Conservation (phyloP, 495 filamentous ascomycete genomes). For the Lepraria neglecta region DNA sequence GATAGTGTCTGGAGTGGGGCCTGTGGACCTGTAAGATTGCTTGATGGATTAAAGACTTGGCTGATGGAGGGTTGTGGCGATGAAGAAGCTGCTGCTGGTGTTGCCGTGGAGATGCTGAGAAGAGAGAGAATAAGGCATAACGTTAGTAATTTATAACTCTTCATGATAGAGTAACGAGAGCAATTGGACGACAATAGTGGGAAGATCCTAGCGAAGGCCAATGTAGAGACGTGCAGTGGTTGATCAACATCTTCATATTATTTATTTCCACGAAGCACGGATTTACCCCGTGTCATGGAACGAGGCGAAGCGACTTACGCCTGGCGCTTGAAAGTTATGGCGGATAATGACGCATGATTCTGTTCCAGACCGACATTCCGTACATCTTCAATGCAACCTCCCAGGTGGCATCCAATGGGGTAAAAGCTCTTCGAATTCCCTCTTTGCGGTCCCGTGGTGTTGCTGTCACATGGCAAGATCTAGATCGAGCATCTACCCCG, state of each 20-base stretch:
- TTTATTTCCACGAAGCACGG: not conserved
- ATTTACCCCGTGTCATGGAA: not conserved
- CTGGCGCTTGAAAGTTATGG: constrained; percentile 1
- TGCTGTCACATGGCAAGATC: not conserved
- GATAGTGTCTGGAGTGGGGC: not conserved
- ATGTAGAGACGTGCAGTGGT: not conserved
- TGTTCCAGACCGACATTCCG: not conserved
- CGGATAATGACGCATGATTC: not conserved
- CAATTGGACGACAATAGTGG: not conserved
- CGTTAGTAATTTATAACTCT: not conserved
- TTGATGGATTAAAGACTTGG: not conserved
- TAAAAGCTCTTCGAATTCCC: not conserved
- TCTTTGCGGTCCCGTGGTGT: not conserved
- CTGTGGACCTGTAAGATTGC: not conserved
- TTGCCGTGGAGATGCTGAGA: not conserved
- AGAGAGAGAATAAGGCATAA: not conserved
- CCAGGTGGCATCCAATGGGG: not conserved
- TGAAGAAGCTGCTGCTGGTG: too few species aligned
- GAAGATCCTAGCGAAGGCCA: not conserved
- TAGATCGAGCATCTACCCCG: not conserved
- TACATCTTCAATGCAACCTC: not conserved
- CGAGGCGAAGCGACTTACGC: constrained; percentile 16
- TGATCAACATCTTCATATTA: not conserved
- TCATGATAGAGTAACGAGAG: not conserved
- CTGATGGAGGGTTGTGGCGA: not conserved